phyloP scores from a whole-genome alignment of 768 basidiomycete species.

The Mycena latifolia region DNA sequence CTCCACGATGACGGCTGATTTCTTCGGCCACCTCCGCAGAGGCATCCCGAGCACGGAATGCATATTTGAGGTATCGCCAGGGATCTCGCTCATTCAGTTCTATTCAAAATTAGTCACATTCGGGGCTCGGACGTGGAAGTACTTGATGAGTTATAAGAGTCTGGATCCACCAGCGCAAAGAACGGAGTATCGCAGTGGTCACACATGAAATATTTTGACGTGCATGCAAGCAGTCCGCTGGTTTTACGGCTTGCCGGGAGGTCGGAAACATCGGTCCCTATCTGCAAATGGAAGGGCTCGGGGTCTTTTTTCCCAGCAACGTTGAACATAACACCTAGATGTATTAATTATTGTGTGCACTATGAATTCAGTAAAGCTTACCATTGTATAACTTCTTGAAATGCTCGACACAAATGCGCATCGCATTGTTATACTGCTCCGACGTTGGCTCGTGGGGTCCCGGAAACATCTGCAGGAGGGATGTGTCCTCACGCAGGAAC shows the following conservation, averaged over 20 bases:
- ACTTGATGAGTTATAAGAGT: constrained; percentile 28
- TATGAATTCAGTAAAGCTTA: too few species aligned
- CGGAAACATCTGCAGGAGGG: constrained; percentile 37
- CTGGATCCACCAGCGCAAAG: constrained; percentile 15
- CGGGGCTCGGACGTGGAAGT: not conserved
- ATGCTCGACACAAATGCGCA: constrained; percentile 30
- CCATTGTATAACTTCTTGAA: constrained; percentile 30
- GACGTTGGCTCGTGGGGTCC: constrained; percentile 39
- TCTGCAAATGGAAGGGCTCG: constrained; percentile 15
- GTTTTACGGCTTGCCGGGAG: too few species aligned
- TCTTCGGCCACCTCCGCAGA: constrained; percentile 28
- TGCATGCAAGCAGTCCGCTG: constrained; percentile 21
- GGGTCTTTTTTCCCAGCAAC: constrained; percentile 17
- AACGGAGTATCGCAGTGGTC: constrained; percentile 16
- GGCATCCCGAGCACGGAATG: constrained; percentile 24
- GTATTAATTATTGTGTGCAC: too few species aligned
- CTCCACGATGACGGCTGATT: constrained; percentile 33
- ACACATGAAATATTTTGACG: constrained; percentile 36
- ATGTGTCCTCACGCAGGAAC: constrained; percentile 38
- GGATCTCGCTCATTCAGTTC: constrained; percentile 22
- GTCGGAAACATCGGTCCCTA: constrained; percentile 31
- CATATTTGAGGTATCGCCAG: constrained; percentile 37
- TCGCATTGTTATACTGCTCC: constrained; percentile 31
- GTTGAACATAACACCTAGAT: not conserved
- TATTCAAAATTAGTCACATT: not conserved